Base-by-base conservation (phyloP, 176 grass and related monocot species). In the Aegilops sharonensis region DNA sequence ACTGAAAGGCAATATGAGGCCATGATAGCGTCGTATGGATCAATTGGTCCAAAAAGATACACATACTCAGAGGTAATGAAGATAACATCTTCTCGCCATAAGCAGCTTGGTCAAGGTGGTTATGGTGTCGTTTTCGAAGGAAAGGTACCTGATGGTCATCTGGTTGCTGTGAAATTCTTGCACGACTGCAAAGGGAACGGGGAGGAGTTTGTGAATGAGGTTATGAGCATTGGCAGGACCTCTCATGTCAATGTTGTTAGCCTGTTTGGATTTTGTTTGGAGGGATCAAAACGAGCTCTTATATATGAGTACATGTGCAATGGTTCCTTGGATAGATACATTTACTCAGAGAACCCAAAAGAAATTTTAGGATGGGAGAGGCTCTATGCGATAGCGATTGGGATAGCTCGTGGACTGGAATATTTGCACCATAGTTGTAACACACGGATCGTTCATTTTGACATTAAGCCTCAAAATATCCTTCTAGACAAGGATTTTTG, bases 401-500 rank as follows among this genome's bases (percentile, higher is more conserved):
- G 90, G 1, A 84, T 89, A 14, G 90, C 90, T n/a, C 86, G 78
- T 12, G 90, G 90, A 1, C 18, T 92, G 1, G 90, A 92, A 50
- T 89, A 92, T 29, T 78, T 92, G 50, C 90, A 92, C 17, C 70
- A 20, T 2, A 70, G 88, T 0, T 90, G 88, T 25, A 90, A 29
- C 71, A 92, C 90, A 1, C 78, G 76, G 10, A 92, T 89, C 11
- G 64, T 92, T 1, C 90, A 92, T 83, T 92, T 92, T 1, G 90
- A 92, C 50, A 92, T 92, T 27, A 92, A 92, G 7, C 90, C 90
- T 37, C 86, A 92, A 21, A 92, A 92, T 31, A 89, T 92, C 39
- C 69, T 92, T 25, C 52, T 92, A 11, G 86, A 92, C 30, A 29
- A 66, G 0, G 83, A 92, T 39, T 89, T 92, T 25, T 48, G 32